phyloP scores from a whole-genome alignment of 768 basidiomycete genomes.

The Psilocybe cyanescens region DNA sequence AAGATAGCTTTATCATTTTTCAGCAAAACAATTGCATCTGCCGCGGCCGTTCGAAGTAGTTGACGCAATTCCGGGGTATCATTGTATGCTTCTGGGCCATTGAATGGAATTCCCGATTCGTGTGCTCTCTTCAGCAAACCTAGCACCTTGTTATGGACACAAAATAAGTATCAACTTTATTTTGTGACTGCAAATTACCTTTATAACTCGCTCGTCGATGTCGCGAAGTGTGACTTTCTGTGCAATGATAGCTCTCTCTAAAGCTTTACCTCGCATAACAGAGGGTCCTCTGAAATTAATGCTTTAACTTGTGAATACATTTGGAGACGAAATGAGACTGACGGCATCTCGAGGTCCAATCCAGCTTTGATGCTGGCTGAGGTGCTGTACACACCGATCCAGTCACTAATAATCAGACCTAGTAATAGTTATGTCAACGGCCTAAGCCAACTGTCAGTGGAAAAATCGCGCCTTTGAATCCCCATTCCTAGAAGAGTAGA shows the following conservation, averaged over 20 bases:
- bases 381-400: conserved; percentile 55
- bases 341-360: conserved; percentile 69
- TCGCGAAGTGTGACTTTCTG: conserved; percentile 48
- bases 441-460: too few species aligned
- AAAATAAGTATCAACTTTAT: background rate
- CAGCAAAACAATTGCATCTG: conserved; percentile 59
- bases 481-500: conserved; percentile 54
- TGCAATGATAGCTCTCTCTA: conserved; percentile 39
- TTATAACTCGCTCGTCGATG: conserved; percentile 42
- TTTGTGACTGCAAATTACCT: conserved; percentile 23
- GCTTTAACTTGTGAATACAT: too few species aligned
- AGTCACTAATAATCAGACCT: conserved; percentile 64
- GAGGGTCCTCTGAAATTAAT: conserved; percentile 42
- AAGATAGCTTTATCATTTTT: conserved; percentile 60
- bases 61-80: conserved; percentile 51
- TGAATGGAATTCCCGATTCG: conserved; percentile 58
- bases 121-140: conserved; percentile 49
- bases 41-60: conserved; percentile 53
- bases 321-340: conserved; percentile 16
- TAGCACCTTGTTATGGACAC: conserved; percentile 39
- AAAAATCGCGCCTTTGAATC: conserved; percentile 42
- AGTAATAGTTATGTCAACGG: background rate
- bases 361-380: conserved; percentile 61
- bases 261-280: conserved; percentile 49
- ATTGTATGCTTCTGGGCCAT: conserved; percentile 46